Conservation (phyloP, 2,329 filamentous ascomycete genomes). For the Rutstroemia sydowiana region DNA sequence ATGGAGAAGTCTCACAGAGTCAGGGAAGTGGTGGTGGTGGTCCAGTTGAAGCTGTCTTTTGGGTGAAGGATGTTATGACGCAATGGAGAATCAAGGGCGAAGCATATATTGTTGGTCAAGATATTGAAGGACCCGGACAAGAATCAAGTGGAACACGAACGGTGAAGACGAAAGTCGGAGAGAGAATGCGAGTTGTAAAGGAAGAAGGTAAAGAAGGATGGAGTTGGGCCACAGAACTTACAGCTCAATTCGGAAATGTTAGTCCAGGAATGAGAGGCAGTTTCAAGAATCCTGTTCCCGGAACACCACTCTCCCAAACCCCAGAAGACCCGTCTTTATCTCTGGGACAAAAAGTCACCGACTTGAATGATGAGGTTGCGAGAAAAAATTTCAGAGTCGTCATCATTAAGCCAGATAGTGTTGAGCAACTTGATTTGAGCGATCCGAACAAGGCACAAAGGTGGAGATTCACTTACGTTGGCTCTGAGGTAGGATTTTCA, state of each 20-base stretch:
- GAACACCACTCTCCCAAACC: slow-evolving; percentile 48
- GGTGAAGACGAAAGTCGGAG: slow-evolving; percentile 52
- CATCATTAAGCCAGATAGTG: slow-evolving; percentile 68
- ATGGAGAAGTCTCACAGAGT: slow-evolving; percentile 36
- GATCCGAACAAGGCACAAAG: slow-evolving; percentile 49
- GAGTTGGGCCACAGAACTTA: slow-evolving; percentile 75
- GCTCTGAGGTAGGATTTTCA: slow-evolving; percentile 43
- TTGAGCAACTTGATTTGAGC: slow-evolving; percentile 57
- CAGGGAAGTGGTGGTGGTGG: slow-evolving; percentile 56
- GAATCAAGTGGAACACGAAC: slow-evolving; percentile 44
- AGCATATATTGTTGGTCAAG: slow-evolving; percentile 67
- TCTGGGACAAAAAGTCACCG: slow-evolving; percentile 55
- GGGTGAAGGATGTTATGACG: slow-evolving; percentile 60
- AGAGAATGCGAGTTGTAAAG: slow-evolving; percentile 52
- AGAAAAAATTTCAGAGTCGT: slow-evolving; percentile 70
- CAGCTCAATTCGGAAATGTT: slow-evolving; percentile 84
- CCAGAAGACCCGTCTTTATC: slow-evolving; percentile 36
- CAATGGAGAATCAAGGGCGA: slow-evolving; percentile 82
- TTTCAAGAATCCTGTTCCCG: slow-evolving; percentile 59
- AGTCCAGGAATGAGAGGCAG: slow-evolving; percentile 68
- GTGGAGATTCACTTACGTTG: slow-evolving; percentile 49
- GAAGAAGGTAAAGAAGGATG: slow-evolving; percentile 34
- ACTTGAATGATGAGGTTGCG: slow-evolving; percentile 54
- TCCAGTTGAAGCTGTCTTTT: slow-evolving; percentile 76
- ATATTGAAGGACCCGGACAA: slow-evolving; percentile 48